A percentile compares a stretch with the other conserved stretches of the same genome.
Conservation (phyloP, 768 basidiomycete genomes). For the Butyriboletus loyo region DNA sequence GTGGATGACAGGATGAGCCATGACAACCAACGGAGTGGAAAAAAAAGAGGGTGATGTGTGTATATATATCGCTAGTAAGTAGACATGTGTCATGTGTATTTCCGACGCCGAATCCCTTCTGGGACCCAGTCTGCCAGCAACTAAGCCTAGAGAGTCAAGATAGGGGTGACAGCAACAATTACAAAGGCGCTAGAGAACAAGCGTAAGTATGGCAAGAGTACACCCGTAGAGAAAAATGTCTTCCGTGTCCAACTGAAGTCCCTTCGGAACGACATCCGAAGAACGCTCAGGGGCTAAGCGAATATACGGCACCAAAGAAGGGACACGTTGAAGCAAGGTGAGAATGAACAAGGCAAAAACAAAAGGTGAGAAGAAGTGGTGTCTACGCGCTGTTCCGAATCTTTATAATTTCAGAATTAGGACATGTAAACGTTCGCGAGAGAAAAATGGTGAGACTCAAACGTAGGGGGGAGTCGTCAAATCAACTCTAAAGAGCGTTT, state of each 20-base stretch:
- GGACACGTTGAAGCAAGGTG: neutral
- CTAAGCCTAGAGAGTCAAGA: neutral
- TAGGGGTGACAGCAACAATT: neutral
- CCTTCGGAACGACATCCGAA: neutral
- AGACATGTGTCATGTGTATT: no score
- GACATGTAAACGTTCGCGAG: neutral
- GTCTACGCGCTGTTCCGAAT: conserved; percentile 12
- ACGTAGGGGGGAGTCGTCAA: neutral
- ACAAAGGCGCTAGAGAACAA: neutral
- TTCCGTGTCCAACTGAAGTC: neutral
- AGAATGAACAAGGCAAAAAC: neutral
- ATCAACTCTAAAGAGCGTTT: neutral
- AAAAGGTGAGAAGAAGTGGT: conserved; percentile 4
- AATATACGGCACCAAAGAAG: neutral
- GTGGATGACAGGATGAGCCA: no score
- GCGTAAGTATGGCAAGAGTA: neutral
- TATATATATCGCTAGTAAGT: no score
- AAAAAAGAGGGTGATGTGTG: no score
- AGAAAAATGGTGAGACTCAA: neutral
- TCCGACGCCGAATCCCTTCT: no score
- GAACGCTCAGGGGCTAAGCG: neutral
- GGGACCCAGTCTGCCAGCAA: no score
- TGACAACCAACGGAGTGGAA: no score
- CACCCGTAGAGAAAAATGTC: neutral
- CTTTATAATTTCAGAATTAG: neutral